Conservation (phyloP, 208 protist species). For the Strigomonas galati region DNA sequence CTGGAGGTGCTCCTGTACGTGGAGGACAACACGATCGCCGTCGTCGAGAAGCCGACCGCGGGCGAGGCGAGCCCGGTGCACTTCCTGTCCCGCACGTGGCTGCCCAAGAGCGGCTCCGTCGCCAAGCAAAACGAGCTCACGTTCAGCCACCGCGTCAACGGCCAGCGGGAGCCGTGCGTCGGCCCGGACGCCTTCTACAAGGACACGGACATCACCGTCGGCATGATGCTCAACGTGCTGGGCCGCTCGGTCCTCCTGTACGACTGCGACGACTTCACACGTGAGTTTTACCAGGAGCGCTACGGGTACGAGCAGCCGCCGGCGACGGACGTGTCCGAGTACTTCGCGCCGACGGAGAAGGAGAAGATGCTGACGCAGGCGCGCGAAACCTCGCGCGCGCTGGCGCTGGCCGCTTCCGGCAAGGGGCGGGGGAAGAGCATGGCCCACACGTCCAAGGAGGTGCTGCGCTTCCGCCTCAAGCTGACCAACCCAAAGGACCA, state of each 20-base stretch:
- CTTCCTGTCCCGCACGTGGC: slow-evolving; percentile 81
- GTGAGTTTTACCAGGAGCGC: slow-evolving; percentile 77
- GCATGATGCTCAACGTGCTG: slow-evolving; percentile 76
- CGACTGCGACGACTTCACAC: slow-evolving; percentile 94
- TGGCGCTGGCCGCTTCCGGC: neutral
- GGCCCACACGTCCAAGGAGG: slow-evolving; percentile 27
- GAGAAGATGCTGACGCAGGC: slow-evolving; percentile 10
- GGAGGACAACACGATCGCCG: slow-evolving; percentile 94
- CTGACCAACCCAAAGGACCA: slow-evolving; percentile 43
- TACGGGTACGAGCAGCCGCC: slow-evolving; percentile 47
- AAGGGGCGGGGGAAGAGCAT: slow-evolving; percentile 16
- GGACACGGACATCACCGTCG: slow-evolving; percentile 81
- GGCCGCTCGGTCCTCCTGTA: slow-evolving; percentile 84
- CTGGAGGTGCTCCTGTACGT: slow-evolving; percentile 94
- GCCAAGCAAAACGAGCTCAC: slow-evolving; percentile 76
- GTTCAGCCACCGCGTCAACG: slow-evolving; percentile 81
- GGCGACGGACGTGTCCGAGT: slow-evolving; percentile 51
- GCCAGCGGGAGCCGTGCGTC: slow-evolving; percentile 72
- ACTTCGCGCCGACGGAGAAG: slow-evolving; percentile 18
- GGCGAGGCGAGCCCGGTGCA: slow-evolving; percentile 86
- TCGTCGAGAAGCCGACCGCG: slow-evolving; percentile 88
- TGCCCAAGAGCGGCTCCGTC: slow-evolving; percentile 75
- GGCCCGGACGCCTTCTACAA: slow-evolving; percentile 74
- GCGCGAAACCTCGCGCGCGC: neutral
- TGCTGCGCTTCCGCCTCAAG: slow-evolving; percentile 72